phyloP scores from a whole-genome alignment of 306 rosid species.

The barrel medic (Medicago truncatula) region DNA sequence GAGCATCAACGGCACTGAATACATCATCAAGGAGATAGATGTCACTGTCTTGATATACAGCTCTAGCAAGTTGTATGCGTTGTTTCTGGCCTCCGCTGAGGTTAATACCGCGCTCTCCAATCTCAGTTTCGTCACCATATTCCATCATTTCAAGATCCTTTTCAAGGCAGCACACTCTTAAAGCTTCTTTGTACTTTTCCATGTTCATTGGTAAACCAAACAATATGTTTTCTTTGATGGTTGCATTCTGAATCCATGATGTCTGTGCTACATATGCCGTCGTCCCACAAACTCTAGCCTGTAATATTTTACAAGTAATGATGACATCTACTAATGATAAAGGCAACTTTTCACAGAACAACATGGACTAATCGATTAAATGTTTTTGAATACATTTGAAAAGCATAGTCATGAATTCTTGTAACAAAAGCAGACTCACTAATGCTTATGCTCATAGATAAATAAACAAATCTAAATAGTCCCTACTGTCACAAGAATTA shows the following conservation, averaged over 20 bases:
- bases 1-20: constrained; percentile 95
- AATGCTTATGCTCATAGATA: too few species aligned
- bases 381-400: background rate
- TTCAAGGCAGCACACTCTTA: constrained; percentile 80
- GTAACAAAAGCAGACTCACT: background rate
- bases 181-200: constrained; percentile 60
- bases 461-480: background rate
- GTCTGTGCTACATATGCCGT: constrained; percentile 89
- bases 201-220: constrained; percentile 77
- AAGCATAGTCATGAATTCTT: background rate
- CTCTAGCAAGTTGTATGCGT: constrained; percentile 87
- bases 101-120: constrained; percentile 94
- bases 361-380: too few species aligned
- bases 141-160: constrained; percentile 91
- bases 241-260: constrained; percentile 94
- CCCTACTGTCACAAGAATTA: background rate
- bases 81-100: constrained; percentile 96
- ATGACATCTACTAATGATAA: too few species aligned
- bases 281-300: constrained; percentile 80
- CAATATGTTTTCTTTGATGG: constrained; percentile 79
- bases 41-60: constrained; percentile 83
- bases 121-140: constrained; percentile 80
- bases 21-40: constrained; percentile 88
- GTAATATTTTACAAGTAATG: constrained; percentile 11
- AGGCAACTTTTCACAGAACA: background rate